phyloP scores from a whole-genome alignment of 75 land plant species.

The Picea sitchensis region DNA sequence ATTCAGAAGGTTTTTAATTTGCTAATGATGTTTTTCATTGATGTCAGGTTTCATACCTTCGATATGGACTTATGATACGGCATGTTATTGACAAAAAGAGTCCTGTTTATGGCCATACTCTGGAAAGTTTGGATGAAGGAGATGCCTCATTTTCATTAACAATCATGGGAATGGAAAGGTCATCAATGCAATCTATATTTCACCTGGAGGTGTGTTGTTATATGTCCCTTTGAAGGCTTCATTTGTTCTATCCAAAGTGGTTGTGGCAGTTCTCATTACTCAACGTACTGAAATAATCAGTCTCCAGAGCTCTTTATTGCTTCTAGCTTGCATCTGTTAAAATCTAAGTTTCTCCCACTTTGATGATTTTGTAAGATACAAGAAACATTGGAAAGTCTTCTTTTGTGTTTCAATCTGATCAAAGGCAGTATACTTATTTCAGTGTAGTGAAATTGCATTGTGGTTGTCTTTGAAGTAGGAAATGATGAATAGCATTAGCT shows the following conservation, averaged over 20 bases:
- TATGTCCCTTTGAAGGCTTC: not conserved
- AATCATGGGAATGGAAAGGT: constrained; percentile 47
- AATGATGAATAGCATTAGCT: too few relatives aligned
- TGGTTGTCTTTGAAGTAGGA: too few relatives aligned
- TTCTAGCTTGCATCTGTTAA: not conserved
- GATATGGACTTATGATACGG: constrained; percentile 52
- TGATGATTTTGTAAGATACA: not conserved
- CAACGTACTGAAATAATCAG: not conserved
- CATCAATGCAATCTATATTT: constrained; percentile 58
- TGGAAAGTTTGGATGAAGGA: constrained; percentile 37
- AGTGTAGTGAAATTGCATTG: too few relatives aligned
- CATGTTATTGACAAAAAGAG: constrained; percentile 52
- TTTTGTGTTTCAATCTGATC: too few relatives aligned
- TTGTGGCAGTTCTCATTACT: not conserved
- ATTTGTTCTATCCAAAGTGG: not conserved
- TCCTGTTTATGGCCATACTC: constrained; percentile 45
- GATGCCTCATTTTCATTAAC: constrained; percentile 51
- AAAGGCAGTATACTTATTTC: too few relatives aligned
- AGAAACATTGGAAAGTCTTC: too few relatives aligned
- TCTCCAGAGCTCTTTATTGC: not conserved
- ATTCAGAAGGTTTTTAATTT: not conserved
- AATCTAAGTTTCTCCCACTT: not conserved
- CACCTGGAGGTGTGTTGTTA: constrained; percentile 36
- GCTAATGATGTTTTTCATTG: constrained; percentile 8
- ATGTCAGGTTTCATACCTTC: constrained; percentile 44